phyloP scores from a whole-genome alignment of 768 basidiomycete genomes.

The Podaxis sp. region DNA sequence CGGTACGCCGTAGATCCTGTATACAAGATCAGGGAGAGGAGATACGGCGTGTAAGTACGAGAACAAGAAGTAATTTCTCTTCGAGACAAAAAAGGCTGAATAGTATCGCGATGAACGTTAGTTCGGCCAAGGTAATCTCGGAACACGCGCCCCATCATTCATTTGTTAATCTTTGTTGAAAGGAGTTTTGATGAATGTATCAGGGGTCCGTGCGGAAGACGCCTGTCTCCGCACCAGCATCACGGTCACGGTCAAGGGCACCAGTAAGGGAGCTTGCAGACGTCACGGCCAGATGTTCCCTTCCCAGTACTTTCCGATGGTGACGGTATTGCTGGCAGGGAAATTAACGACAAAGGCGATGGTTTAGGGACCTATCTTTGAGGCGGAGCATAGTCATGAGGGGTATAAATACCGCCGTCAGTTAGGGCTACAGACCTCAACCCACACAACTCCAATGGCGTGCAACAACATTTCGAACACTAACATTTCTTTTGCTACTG shows the following conservation, averaged over 20 bases:
- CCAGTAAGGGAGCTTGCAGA: neutral
- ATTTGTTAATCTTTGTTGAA: neutral
- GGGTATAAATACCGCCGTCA: conserved; percentile 5
- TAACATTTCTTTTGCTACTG: neutral
- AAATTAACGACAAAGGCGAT: neutral
- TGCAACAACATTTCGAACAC: neutral
- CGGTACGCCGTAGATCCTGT: neutral
- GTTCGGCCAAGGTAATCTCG: neutral
- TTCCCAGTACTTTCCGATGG: neutral
- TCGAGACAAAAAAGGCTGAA: neutral
- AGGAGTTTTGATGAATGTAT: neutral
- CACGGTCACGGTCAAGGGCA: conserved; percentile 3
- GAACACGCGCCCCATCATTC: neutral
- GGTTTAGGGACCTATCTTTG: neutral
- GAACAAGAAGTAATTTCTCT: too few relatives aligned
- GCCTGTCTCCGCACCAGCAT: neutral
- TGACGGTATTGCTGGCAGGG: neutral
- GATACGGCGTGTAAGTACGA: too few relatives aligned
- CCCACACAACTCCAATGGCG: conserved; percentile 3
- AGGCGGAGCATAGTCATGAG: neutral
- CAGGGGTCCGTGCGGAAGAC: neutral
- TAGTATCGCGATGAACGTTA: neutral
- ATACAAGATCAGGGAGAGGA: neutral
- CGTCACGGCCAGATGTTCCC: neutral
- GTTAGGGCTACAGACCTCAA: neutral